Evolutionary conservation across 2,329 filamentous ascomycete genomes (phyloP), one percentile per base, ranked within the genome.

Genomic region (Incumbomyces delicatus): DNA sequence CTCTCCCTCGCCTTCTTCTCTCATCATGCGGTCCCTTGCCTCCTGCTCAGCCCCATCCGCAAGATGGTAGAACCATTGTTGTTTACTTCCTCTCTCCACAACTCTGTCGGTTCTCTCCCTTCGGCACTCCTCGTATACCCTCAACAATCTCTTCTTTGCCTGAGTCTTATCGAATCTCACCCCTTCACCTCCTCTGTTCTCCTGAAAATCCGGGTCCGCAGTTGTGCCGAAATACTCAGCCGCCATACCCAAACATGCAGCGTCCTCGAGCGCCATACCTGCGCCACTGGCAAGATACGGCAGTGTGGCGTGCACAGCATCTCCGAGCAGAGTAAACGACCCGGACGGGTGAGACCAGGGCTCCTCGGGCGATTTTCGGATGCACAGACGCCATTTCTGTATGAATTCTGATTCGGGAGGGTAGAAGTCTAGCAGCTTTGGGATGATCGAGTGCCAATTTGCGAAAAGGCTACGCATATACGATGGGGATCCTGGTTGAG

Each of bases 231-330:
- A 35, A 17, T n/a, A 17, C 11, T 35, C 33, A 6, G 67, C 51
- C 6, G 66, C 50, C 4, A 64, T 44, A 1, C 61, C 63, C 6
- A 61, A 50, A 5, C 59, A 56, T 16, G 59, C 58, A 8, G 57
- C 60, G 37, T 62, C 60, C 48, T 62, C 60, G 32, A 63, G 49
- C 12, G 59, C 59, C 42, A 57, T 55, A 5, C 58, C 60, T 2
- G 60, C 60, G 12, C 60, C 60, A 52, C 61, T 60, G 18, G 60
- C 60, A n/a, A 48, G 14, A 20, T 58, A 64, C 47, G 55, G 66
- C 60, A 68, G 60, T 58, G 67, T 68, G 58, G 69, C 51, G 76
- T 68, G 50, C 67, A 63, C 67, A 5, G 66, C 62, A 44, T 69
- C 66, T 31, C 66, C 65, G 13, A 68, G 56, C 12, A 69, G 49